Evolutionary conservation across 129 eudicot genomes (phyloP).

Genomic region (Rutidosis leptorrhynchoides): DNA sequence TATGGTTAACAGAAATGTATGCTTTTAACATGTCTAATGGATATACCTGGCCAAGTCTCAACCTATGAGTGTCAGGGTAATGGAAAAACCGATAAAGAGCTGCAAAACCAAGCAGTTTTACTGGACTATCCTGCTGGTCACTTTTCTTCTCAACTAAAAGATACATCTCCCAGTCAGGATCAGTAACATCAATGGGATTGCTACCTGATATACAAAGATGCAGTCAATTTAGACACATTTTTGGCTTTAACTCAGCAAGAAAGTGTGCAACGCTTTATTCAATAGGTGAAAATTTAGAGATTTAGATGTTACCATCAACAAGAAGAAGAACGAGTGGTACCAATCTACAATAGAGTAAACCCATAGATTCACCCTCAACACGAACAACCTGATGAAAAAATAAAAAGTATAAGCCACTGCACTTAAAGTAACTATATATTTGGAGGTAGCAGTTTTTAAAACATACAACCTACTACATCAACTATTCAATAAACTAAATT

Average conservation of each 20-base stretch:
- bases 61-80: slow-evolving; percentile 62
- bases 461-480: background rate
- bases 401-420: slow-evolving; percentile 14
- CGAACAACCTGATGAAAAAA: slow-evolving; percentile 56
- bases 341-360: slow-evolving; percentile 78
- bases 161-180: slow-evolving; percentile 88
- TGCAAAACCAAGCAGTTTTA: slow-evolving; percentile 72
- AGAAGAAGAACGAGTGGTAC: slow-evolving; percentile 95
- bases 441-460: background rate
- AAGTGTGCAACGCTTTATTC: slow-evolving; percentile 17
- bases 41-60: slow-evolving; percentile 92
- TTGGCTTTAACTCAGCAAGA: background rate
- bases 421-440: background rate
- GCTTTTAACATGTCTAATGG: background rate
- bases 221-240: background rate
- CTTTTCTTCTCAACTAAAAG: slow-evolving; percentile 52
- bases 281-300: slow-evolving; percentile 15
- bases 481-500: too few relatives aligned
- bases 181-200: slow-evolving; percentile 91
- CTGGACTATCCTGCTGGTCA: slow-evolving; percentile 32
- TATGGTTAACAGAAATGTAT: background rate
- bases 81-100: slow-evolving; percentile 84
- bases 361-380: slow-evolving; percentile 55
- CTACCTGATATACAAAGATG: slow-evolving; percentile 65
- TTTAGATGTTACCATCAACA: slow-evolving; percentile 65